Evolutionary conservation across 176 grass and related monocot genomes (phyloP).

Genomic region (Raddia distichophylla): DNA sequence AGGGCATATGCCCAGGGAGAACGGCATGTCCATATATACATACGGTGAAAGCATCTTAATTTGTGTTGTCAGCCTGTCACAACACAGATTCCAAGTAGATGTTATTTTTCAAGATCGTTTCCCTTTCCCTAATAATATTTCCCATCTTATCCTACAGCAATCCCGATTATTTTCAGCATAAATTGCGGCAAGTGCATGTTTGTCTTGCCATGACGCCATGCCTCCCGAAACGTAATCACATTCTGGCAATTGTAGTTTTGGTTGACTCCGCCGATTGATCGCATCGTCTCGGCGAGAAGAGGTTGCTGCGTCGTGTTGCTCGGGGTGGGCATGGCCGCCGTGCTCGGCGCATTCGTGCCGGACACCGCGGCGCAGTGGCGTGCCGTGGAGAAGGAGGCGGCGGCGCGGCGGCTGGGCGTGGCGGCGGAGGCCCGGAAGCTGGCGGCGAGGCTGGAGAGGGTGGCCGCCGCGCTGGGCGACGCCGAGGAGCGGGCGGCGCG

Average conservation of each 20-base stretch:
- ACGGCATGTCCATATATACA: no score
- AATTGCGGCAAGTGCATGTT: background rate
- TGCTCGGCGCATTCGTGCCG: slow-evolving; percentile 58
- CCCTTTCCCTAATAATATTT: background rate
- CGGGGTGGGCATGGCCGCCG: slow-evolving; percentile 47
- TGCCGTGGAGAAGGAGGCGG: slow-evolving; percentile 21
- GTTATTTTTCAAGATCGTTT: background rate
- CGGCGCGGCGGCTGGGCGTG: slow-evolving; percentile 43
- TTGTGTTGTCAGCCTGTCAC: background rate
- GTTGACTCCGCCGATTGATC: slow-evolving; percentile 10
- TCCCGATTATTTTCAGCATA: background rate
- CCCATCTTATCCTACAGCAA: background rate
- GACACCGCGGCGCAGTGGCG: slow-evolving; percentile 51
- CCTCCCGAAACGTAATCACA: slow-evolving; percentile 1
- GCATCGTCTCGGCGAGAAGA: background rate
- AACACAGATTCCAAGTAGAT: background rate
- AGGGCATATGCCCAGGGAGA: no score
- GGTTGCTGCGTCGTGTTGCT: background rate
- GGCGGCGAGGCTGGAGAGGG: slow-evolving; percentile 39
- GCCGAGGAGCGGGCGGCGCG: slow-evolving; percentile 43
- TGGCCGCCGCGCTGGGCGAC: slow-evolving; percentile 41
- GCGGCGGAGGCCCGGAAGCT: slow-evolving; percentile 39
- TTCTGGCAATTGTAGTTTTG: background rate
- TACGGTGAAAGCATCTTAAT: no score
- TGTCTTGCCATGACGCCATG: slow-evolving; percentile 33